Evolutionary conservation across 768 basidiomycete genomes (phyloP), one percentile per base, ranked within the genome.

Genomic region (Gymnopilus junonius): DNA sequence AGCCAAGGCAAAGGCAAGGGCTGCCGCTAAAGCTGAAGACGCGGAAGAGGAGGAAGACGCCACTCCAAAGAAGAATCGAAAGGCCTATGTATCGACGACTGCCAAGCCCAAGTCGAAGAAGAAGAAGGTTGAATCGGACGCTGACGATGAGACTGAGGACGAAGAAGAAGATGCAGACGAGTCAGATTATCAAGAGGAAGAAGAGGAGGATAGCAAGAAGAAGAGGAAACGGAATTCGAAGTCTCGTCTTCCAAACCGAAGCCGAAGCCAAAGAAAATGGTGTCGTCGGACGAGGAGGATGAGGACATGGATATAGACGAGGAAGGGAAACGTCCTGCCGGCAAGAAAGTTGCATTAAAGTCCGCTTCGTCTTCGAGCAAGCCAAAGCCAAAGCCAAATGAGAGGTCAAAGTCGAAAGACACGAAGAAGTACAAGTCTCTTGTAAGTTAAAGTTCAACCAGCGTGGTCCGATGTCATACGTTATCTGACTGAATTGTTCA

Each of bases 391-490:
- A 59, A 61, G 37, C 17, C 61, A 61, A 59, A 61, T 31, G 43
- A 31, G 23, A 20, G 2, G 7, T 0, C 21, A 15, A 58, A 48
- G 58, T 31, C 51, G 37, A 65, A 66, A 46, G 65, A 63, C 32
- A 59, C 31, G 31, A 74, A 73, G 55, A 64, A 71, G 43, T 82
- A 71, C 69, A 81, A 82, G 65, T 80, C 82, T 31, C 61, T 71
- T 17, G 82, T 80, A 59, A 40, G 74, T 68, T n/a, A n/a, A n/a
- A n/a, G n/a, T n/a, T n/a, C n/a, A n/a, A n/a, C n/a, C n/a, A n/a
- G n/a, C n/a, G n/a, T n/a, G n/a, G n/a, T n/a, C n/a, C n/a, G n/a
- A n/a, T n/a, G n/a, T n/a, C n/a, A n/a, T n/a, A n/a, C n/a, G n/a
- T n/a, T n/a, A n/a, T n/a, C n/a, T n/a, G n/a, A 21, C 32, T 42